These are phyloP conservation scores for Aspergillus pseudoterreus DNA, from an alignment of 2,329 filamentous ascomycete species.

Conservation along the genomic window DNA sequence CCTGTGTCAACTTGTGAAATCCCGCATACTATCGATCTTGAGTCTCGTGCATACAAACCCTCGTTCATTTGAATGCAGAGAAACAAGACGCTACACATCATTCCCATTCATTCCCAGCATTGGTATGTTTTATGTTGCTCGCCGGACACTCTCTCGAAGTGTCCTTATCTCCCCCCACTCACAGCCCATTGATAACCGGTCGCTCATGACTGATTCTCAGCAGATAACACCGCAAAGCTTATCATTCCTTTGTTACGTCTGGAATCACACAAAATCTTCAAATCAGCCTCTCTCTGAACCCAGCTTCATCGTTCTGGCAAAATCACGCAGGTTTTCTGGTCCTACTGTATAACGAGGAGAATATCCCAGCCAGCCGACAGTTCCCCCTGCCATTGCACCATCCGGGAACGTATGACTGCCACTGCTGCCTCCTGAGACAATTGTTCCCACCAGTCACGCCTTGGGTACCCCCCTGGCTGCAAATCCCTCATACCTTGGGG, in stretches of 20 bases:
- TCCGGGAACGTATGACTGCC: slow-evolving; percentile 7
- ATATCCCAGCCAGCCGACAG: not conserved
- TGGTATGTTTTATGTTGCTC: not conserved
- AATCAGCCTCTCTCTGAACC: too few species aligned
- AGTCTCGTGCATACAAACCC: not conserved
- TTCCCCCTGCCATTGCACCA: not conserved
- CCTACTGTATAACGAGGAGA: not conserved
- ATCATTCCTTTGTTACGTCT: not conserved
- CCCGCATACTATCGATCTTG: slow-evolving; percentile 10
- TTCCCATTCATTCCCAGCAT: not conserved
- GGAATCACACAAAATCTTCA: not conserved
- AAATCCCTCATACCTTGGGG: slow-evolving; percentile 28
- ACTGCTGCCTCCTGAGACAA: slow-evolving; percentile 16
- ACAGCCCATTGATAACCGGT: slow-evolving; percentile 18
- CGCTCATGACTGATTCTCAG: not conserved
- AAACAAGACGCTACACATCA: not conserved
- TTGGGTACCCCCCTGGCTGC: slow-evolving; percentile 11
- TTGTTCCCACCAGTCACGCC: slow-evolving; percentile 13
- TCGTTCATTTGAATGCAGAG: not conserved
- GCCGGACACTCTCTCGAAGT: not conserved
- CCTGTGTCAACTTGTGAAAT: slow-evolving; percentile 10
- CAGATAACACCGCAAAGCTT: slow-evolving; percentile 6
- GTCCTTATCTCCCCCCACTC: slow-evolving; percentile 26
- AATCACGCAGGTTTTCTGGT: not conserved
- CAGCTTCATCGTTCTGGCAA: too few species aligned